These are phyloP conservation scores for Ceratobasidium sp. DNA, from an alignment of 1,284 basidiomycete genomes.

Conservation along the genomic window DNA sequence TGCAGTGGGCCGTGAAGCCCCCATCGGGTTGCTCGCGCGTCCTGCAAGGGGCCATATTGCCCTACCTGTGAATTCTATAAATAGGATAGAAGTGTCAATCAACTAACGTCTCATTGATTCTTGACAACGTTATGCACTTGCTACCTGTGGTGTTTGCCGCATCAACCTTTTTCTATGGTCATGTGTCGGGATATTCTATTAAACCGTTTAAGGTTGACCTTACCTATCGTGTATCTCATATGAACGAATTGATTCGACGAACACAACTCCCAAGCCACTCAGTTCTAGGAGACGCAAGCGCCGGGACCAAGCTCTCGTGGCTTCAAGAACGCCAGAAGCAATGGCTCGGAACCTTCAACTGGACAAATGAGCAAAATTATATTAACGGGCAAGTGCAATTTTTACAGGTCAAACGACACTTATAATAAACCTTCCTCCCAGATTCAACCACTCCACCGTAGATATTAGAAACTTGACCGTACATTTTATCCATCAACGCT, in stretches of 20 bases:
- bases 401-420: background rate
- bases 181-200: background rate
- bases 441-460: constrained; percentile 35
- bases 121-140: no score
- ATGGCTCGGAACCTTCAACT: constrained; percentile 7
- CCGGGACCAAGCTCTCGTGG: background rate
- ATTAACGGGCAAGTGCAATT: background rate
- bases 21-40: no score
- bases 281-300: background rate
- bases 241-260: background rate
- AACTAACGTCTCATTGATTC: no score
- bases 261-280: constrained; percentile 40
- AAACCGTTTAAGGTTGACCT: background rate
- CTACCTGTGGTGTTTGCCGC: no score
- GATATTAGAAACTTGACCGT: constrained; percentile 37
- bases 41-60: no score
- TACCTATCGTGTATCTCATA: background rate
- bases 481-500: constrained; percentile 40
- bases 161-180: no score
- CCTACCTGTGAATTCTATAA: no score
- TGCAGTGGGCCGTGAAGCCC: no score
- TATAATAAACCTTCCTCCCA: background rate
- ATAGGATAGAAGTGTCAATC: no score
- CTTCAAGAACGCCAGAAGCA: constrained; percentile 5
- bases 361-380: background rate